phyloP scores from a whole-genome alignment of 169 alveolate genomes.

The Condylostoma magnum region DNA sequence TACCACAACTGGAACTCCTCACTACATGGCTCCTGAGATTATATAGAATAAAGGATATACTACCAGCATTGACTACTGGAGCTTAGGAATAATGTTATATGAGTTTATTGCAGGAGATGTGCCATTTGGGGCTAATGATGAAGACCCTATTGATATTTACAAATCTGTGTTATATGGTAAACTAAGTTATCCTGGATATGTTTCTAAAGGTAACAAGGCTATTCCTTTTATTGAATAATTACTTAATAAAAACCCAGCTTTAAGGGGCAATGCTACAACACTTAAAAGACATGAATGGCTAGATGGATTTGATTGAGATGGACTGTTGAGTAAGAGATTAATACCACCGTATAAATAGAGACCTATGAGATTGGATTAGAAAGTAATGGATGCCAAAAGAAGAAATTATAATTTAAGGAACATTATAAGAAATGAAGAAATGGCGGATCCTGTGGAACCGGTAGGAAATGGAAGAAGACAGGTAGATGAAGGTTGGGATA shows the following conservation, averaged over 20 bases:
- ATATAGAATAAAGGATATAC: slow-evolving; percentile 69
- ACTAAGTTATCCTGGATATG: slow-evolving; percentile 51
- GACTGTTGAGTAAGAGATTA: background rate
- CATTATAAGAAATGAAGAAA: no score
- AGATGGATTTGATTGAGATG: slow-evolving; percentile 24
- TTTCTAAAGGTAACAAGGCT: background rate
- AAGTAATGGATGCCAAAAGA: no score
- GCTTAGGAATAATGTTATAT: slow-evolving; percentile 73
- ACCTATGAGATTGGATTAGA: no score
- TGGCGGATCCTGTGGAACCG: no score
- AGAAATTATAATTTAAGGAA: no score
- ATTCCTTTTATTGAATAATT: slow-evolving; percentile 52
- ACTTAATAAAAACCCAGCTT: slow-evolving; percentile 46
- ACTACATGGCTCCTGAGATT: slow-evolving; percentile 82
- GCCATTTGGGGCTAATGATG: slow-evolving; percentile 97
- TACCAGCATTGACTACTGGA: slow-evolving; percentile 78
- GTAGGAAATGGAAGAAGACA: no score
- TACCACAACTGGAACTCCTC: slow-evolving; percentile 87
- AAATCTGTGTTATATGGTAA: slow-evolving; percentile 89
- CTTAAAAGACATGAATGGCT: slow-evolving; percentile 47
- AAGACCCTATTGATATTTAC: slow-evolving; percentile 94
- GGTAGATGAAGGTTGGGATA: no score
- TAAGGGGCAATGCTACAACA: slow-evolving; percentile 29
- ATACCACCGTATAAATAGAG: background rate
- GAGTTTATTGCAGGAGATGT: slow-evolving; percentile 94